These are phyloP conservation scores for Diaporthe longicolla DNA, from an alignment of 2,329 filamentous ascomycete species.

Conservation along the genomic window DNA sequence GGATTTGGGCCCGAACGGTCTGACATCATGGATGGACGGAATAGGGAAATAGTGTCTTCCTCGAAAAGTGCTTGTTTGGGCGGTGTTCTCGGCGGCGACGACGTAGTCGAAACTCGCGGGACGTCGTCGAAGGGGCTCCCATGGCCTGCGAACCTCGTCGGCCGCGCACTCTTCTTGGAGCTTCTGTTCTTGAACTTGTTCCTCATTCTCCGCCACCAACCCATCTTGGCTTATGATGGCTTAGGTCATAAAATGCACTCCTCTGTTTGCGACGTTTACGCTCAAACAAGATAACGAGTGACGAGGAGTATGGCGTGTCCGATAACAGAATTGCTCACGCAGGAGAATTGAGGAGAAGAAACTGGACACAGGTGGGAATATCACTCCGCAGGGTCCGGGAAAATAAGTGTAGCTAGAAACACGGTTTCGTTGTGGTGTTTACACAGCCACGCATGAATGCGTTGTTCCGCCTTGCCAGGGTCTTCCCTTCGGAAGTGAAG, in stretches of 20 bases:
- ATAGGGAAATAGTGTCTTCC: conserved; percentile 31
- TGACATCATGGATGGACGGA: conserved; percentile 34
- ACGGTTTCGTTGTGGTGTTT: conserved; percentile 13
- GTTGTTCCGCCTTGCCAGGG: conserved; percentile 25
- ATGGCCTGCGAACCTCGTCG: conserved; percentile 16
- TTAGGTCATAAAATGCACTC: not conserved
- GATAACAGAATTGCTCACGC: not conserved
- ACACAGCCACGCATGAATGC: conserved; percentile 33
- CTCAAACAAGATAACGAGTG: not conserved
- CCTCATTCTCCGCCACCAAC: conserved; percentile 38
- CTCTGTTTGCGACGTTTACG: not conserved
- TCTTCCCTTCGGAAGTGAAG: conserved; percentile 15
- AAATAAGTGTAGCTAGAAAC: not conserved
- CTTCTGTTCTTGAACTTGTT: conserved; percentile 37
- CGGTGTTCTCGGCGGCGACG: conserved; percentile 31
- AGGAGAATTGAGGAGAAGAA: not conserved
- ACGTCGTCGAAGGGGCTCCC: conserved; percentile 18
- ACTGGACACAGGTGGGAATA: not conserved
- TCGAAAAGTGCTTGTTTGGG: conserved; percentile 35
- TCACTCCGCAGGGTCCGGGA: not conserved
- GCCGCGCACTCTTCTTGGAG: conserved; percentile 33
- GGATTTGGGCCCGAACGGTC: conserved; percentile 15
- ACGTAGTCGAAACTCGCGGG: not conserved
- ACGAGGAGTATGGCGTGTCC: not conserved
- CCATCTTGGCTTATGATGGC: conserved; percentile 21